These are phyloP conservation scores for Trebouxia sp. DNA, from an alignment of 139 green algal genomes.

Conservation along the genomic window DNA sequence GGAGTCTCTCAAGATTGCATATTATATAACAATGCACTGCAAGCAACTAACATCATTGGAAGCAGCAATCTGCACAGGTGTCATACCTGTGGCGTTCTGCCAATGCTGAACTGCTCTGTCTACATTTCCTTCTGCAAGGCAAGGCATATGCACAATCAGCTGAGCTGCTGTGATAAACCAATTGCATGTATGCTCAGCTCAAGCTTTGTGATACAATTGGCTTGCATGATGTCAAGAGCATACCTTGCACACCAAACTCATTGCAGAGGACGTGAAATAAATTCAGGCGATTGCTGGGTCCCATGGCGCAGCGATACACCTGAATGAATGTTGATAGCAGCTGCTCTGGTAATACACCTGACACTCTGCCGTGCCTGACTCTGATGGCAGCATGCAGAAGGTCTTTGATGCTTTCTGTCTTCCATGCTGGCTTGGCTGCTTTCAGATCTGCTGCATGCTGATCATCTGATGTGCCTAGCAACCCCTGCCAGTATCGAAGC, in stretches of 20 bases:
- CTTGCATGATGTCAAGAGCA: neutral
- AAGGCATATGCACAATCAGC: neutral
- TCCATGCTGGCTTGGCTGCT: neutral
- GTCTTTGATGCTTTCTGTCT: slow-evolving; percentile 28
- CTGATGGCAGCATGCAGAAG: slow-evolving; percentile 37
- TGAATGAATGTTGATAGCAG: slow-evolving; percentile 35
- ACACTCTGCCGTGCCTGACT: slow-evolving; percentile 31
- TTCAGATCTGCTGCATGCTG: neutral
- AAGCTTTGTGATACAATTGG: neutral
- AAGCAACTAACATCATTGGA: neutral
- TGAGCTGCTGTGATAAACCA: neutral
- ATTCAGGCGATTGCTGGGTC: neutral
- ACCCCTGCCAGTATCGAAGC: neutral
- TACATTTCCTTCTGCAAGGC: neutral
- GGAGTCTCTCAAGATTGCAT: neutral
- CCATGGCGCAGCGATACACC: slow-evolving; percentile 28
- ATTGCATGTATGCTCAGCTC: neutral
- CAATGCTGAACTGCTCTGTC: neutral
- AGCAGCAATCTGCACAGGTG: neutral
- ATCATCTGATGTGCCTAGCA: neutral
- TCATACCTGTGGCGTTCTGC: slow-evolving; percentile 6
- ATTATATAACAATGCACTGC: neutral
- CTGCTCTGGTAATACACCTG: slow-evolving; percentile 43
- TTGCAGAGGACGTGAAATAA: slow-evolving; percentile 45
- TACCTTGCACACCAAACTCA: slow-evolving; percentile 43